Percentiles rank a stretch among this genome's conserved stretches.
Evolutionary conservation across 768 basidiomycete species (phyloP).

Genomic region (Auriscalpium microsporum): DNA sequence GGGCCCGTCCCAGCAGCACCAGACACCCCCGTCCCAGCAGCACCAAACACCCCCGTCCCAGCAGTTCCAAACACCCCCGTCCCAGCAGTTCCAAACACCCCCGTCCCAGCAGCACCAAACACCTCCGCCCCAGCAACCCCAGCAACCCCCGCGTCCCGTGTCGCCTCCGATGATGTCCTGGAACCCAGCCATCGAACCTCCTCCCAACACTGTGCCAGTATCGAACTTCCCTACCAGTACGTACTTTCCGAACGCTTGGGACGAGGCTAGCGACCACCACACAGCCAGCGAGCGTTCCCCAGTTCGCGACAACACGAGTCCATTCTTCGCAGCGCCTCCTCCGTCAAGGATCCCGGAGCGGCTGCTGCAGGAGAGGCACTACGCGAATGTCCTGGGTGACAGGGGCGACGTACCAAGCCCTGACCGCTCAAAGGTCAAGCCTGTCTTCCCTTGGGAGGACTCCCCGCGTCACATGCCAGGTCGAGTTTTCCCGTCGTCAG

Average conservation of each 20-base stretch:
- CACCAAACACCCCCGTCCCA: constrained; percentile 18
- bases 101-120: constrained; percentile 16
- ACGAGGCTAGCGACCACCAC: constrained; percentile 41
- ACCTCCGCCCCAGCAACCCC: constrained; percentile 16
- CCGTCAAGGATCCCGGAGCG: constrained; percentile 56
- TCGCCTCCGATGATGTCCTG: constrained; percentile 67
- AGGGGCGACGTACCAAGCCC: constrained; percentile 49
- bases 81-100: constrained; percentile 15
- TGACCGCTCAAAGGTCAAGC: constrained; percentile 62
- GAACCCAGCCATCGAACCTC: constrained; percentile 76
- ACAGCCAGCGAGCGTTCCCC: constrained; percentile 28
- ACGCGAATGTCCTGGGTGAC: constrained; percentile 46
- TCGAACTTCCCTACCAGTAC: constrained; percentile 64
- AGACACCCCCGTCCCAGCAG: constrained; percentile 14
- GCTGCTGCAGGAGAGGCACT: constrained; percentile 64
- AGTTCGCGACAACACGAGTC: constrained; percentile 16
- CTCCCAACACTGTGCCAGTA: constrained; percentile 51
- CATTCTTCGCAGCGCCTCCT: constrained; percentile 55
- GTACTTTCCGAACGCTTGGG: constrained; percentile 85
- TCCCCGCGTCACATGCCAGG: constrained; percentile 55
- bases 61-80: constrained; percentile 11
- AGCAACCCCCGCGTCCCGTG: constrained; percentile 33
- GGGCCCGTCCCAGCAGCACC: constrained; percentile 12
- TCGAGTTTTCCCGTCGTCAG: constrained; percentile 50
- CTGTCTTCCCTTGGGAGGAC: constrained; percentile 94